Evolutionary conservation across 2,329 filamentous ascomycete genomes (phyloP).

Genomic region (Escovopsis sp.): DNA sequence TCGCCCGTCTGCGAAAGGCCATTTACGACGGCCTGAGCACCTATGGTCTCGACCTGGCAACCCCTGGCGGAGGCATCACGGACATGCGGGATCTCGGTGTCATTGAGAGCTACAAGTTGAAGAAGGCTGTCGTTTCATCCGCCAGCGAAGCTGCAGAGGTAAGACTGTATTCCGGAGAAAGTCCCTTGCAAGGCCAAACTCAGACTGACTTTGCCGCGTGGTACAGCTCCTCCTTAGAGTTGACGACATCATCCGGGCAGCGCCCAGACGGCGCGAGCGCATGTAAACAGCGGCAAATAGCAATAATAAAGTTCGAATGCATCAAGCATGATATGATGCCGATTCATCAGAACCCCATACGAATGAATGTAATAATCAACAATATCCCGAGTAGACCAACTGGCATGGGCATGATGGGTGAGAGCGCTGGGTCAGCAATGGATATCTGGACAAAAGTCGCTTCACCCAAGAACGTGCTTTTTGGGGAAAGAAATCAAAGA

Average conservation of each 20-base stretch:
- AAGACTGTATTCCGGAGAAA: conserved; percentile 21
- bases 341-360: conserved; percentile 12
- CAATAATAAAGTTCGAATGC: conserved; percentile 11
- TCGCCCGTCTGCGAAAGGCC: conserved; percentile 78
- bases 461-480: no score
- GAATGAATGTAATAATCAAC: conserved; percentile 23
- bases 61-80: conserved; percentile 78
- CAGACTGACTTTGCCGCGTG: background rate
- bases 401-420: conserved; percentile 8
- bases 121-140: conserved; percentile 92
- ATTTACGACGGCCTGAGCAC: conserved; percentile 92
- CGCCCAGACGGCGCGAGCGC: conserved; percentile 46
- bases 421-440: no score
- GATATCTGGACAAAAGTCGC: no score
- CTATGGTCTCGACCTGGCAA: conserved; percentile 78
- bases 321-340: conserved; percentile 4
- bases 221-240: conserved; percentile 75
- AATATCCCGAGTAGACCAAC: conserved; percentile 18
- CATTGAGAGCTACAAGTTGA: conserved; percentile 96
- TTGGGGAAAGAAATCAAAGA: no score
- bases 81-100: conserved; percentile 95
- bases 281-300: conserved; percentile 18
- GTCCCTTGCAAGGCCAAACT: background rate
- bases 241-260: conserved; percentile 93
- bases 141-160: conserved; percentile 95